Conservation (phyloP, 129 eudicot species). For the Cynara cardunculus region DNA sequence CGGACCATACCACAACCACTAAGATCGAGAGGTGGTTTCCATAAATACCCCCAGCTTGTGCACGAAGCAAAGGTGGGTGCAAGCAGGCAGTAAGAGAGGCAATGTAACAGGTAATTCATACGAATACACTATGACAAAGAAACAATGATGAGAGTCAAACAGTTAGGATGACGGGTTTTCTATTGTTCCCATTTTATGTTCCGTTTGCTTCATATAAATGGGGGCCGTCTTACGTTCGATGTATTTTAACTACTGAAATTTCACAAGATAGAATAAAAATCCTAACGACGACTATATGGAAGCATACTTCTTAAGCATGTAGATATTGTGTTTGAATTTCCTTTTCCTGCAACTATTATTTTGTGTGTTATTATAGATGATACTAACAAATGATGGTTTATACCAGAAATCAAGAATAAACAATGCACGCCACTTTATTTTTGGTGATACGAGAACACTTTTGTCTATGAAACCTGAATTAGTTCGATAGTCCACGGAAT, state of each 20-base stretch:
- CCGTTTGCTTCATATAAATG: background rate
- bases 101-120: no score
- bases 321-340: background rate
- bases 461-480: background rate
- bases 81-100: no score
- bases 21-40: no score
- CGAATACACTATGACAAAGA: background rate
- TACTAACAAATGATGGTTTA: background rate
- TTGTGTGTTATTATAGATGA: background rate
- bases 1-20: no score
- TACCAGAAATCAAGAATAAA: no score
- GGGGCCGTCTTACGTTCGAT: background rate
- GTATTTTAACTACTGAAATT: background rate
- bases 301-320: background rate
- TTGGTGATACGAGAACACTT: background rate
- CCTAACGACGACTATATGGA: background rate
- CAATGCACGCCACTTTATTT: background rate
- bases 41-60: no score
- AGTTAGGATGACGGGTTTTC: background rate
- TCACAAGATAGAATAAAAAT: background rate
- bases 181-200: no score
- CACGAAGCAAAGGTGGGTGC: no score
- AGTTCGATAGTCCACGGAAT: background rate
- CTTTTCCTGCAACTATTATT: background rate
- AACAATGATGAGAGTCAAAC: background rate